Conservation (phyloP, 2,329 filamentous ascomycete species). For the Xylariaceae sp. region DNA sequence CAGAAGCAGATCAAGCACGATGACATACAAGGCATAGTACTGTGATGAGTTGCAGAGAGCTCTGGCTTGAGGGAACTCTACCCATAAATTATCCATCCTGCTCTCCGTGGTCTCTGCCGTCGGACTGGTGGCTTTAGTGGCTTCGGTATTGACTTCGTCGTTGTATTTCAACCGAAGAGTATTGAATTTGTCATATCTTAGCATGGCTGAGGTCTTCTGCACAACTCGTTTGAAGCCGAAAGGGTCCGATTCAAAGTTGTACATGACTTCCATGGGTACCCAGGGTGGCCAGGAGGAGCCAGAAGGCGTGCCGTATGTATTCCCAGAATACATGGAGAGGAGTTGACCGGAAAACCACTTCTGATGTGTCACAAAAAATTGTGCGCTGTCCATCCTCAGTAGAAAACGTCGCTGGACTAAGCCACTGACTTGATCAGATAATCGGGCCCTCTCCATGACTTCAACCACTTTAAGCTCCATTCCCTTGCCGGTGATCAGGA, state of each 20-base stretch:
- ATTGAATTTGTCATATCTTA: constrained; percentile 98
- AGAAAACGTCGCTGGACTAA: constrained; percentile 93
- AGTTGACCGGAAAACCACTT: constrained; percentile 85
- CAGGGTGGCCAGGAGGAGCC: constrained; percentile 95
- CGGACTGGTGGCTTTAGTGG: constrained; percentile 51
- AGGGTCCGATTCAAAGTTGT: constrained; percentile 89
- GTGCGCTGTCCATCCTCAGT: constrained; percentile 94
- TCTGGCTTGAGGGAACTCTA: constrained; percentile 91
- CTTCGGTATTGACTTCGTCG: constrained; percentile 78
- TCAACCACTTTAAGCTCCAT: constrained; percentile 98
- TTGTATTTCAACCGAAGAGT: constrained; percentile 95
- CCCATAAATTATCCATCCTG: constrained; percentile 94
- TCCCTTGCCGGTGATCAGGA: constrained; percentile 92
- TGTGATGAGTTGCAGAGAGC: constrained; percentile 97
- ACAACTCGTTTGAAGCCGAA: constrained; percentile 98
- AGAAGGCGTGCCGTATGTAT: constrained; percentile 82
- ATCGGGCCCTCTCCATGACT: constrained; percentile 94
- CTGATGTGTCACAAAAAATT: constrained; percentile 96
- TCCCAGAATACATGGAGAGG: constrained; percentile 91
- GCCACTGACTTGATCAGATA: constrained; percentile 91
- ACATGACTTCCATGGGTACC: constrained; percentile 98
- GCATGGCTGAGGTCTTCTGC: constrained; percentile 90
- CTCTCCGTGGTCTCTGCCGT: constrained; percentile 65
- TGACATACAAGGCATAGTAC: constrained; percentile 98
- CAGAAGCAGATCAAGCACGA: constrained; percentile 91